A percentile compares a stretch with the other conserved stretches of the same genome.
These are phyloP conservation scores for Fusarium pininemorale DNA, from an alignment of 2,329 filamentous ascomycete species.

Conservation along the genomic window DNA sequence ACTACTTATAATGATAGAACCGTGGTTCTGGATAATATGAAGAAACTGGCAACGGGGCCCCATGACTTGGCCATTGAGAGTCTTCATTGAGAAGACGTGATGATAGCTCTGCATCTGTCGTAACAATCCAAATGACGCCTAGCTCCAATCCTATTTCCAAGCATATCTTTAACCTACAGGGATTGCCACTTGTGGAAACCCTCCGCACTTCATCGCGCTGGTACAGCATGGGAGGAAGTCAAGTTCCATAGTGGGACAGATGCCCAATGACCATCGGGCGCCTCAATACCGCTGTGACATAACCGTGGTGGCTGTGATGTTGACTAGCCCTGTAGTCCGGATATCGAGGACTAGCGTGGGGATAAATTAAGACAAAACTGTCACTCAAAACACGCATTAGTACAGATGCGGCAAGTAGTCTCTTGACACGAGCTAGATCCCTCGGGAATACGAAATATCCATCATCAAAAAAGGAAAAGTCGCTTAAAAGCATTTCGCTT, in stretches of 20 bases:
- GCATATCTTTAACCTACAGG: not conserved
- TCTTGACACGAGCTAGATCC: not conserved
- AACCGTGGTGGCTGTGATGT: not conserved
- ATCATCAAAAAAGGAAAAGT: not conserved
- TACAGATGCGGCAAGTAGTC: not conserved
- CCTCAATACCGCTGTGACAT: not conserved
- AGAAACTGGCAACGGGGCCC: not conserved
- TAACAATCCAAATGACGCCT: not conserved
- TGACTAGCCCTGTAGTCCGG: not conserved
- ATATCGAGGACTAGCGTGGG: not conserved
- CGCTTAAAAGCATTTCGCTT: not conserved
- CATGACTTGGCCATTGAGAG: not conserved
- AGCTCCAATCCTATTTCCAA: not conserved
- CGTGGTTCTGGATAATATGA: too few relatives aligned
- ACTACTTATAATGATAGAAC: not conserved
- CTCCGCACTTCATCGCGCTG: not conserved
- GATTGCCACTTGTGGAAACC: not conserved
- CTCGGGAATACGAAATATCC: not conserved
- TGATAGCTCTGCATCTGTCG: not conserved
- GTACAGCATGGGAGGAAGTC: not conserved
- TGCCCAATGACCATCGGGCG: not conserved
- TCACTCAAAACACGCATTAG: not conserved
- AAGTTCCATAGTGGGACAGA: not conserved
- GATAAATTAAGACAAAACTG: not conserved
- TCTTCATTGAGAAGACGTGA: not conserved